Conservation (phyloP, 2,329 filamentous ascomycete genomes). For the Acrodontium crateriforme region DNA sequence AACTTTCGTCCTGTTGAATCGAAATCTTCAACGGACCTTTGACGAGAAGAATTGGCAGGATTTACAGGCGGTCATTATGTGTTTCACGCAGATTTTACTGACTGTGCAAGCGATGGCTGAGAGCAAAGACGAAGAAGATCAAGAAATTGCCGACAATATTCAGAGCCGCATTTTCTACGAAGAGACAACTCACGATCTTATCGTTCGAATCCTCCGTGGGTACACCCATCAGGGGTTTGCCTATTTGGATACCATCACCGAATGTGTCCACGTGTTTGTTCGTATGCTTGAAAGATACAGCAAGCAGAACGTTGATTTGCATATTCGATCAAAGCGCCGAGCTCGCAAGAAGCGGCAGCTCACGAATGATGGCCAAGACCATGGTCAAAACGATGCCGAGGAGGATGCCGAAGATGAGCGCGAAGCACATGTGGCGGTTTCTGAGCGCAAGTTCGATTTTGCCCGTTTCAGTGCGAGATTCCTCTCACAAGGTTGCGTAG, state of each 20-base stretch:
- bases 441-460: constrained; percentile 91
- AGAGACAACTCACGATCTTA: constrained; percentile 78
- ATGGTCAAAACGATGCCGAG: constrained; percentile 39
- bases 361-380: constrained; percentile 22
- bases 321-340: constrained; percentile 69
- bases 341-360: constrained; percentile 54
- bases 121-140: constrained; percentile 76
- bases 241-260: constrained; percentile 83
- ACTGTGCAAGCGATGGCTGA: constrained; percentile 87
- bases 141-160: constrained; percentile 96
- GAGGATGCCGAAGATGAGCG: constrained; percentile 54
- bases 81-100: constrained; percentile 77
- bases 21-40: constrained; percentile 62
- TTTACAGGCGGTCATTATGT: constrained; percentile 76
- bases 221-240: constrained; percentile 92
- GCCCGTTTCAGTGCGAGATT: constrained; percentile 69
- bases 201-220: constrained; percentile 65
- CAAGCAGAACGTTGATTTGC: constrained; percentile 87
- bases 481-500: constrained; percentile 67
- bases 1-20: constrained; percentile 79
- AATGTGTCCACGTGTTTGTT: constrained; percentile 81
- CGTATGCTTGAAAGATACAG: constrained; percentile 86
- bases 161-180: constrained; percentile 97
- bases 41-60: constrained; percentile 82
- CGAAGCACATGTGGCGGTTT: constrained; percentile 55